A percentile compares a stretch with the other conserved stretches of the same genome.
These are phyloP conservation scores for Leucosporidium yakuticum DNA, from an alignment of 768 basidiomycete species.

Conservation along the genomic window DNA sequence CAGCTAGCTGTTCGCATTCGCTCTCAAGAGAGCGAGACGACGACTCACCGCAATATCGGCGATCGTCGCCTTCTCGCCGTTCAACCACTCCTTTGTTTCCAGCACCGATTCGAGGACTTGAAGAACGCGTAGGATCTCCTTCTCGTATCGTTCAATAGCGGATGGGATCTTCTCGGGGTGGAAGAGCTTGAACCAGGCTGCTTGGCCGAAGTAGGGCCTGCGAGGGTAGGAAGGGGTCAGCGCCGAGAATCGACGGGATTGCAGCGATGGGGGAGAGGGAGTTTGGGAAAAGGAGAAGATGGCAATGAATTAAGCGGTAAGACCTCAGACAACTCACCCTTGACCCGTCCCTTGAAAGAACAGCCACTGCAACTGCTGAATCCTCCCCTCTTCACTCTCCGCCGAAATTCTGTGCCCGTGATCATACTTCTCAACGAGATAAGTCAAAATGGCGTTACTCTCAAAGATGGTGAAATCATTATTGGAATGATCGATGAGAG, in stretches of 20 bases:
- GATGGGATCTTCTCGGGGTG: constrained; percentile 41
- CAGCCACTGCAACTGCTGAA: constrained; percentile 16
- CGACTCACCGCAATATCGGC: constrained; percentile 9
- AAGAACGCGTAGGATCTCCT: constrained; percentile 40
- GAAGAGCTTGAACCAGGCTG: constrained; percentile 38
- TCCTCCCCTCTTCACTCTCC: constrained; percentile 2
- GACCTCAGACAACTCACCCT: not conserved
- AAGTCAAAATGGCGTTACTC: constrained; percentile 15
- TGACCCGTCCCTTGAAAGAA: constrained; percentile 25
- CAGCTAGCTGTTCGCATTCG: too few species aligned
- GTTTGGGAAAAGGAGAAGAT: too few species aligned
- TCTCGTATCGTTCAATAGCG: constrained; percentile 41
- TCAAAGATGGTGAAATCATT: not conserved
- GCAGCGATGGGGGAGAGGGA: too few species aligned
- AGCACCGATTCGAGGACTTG: constrained; percentile 41
- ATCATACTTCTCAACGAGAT: constrained; percentile 14
- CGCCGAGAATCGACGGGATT: too few species aligned
- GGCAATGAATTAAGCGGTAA: too few species aligned
- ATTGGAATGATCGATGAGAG: not conserved
- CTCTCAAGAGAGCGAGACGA: too few species aligned
- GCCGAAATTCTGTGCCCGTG: constrained; percentile 12
- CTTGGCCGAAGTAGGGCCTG: constrained; percentile 20
- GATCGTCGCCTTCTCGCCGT: constrained; percentile 3
- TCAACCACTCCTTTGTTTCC: constrained; percentile 38
- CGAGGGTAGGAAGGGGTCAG: too few species aligned